These are phyloP conservation scores for Aspergillus nidulans DNA, from an alignment of 495 filamentous ascomycete species.

Conservation along the genomic window DNA sequence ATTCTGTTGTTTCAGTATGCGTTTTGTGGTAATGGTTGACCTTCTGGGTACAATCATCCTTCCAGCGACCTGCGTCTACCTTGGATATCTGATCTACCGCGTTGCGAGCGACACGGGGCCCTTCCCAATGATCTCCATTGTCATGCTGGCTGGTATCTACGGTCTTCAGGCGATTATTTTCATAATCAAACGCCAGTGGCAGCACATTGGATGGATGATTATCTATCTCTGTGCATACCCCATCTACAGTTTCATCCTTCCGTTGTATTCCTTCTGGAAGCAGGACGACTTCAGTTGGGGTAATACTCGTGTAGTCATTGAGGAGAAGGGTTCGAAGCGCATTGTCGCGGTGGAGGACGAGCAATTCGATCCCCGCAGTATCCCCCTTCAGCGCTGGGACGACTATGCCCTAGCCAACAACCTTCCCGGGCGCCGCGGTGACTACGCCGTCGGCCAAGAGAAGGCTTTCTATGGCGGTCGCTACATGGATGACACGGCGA, in stretches of 20 bases:
- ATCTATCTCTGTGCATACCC: conserved; percentile 95
- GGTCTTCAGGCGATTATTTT: conserved; percentile 95
- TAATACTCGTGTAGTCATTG: conserved; percentile 94
- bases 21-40: conserved; percentile 95
- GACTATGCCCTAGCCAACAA: conserved; percentile 91
- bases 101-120: conserved; percentile 67
- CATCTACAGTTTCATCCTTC: conserved; percentile 86
- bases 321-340: conserved; percentile 85
- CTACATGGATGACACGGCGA: conserved; percentile 61
- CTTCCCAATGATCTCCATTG: conserved; percentile 80
- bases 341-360: conserved; percentile 84
- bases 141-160: conserved; percentile 86
- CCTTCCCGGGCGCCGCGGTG: conserved; percentile 84
- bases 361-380: conserved; percentile 81
- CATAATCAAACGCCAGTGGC: conserved; percentile 93
- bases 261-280: conserved; percentile 98
- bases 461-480: conserved; percentile 52
- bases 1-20: conserved; percentile 99
- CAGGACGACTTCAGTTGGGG: conserved; percentile 98
- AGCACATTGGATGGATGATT: conserved; percentile 98
- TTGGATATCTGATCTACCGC: conserved; percentile 83
- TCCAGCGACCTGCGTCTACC: conserved; percentile 83
- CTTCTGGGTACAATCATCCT: conserved; percentile 90
- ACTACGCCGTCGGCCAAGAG: conserved; percentile 49
- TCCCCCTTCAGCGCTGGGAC: conserved; percentile 95